Percentiles rank a stretch among this genome's conserved stretches.
Evolutionary conservation across 2,329 filamentous ascomycete genomes (phyloP).

Genomic region (Fusarium multiceps): DNA sequence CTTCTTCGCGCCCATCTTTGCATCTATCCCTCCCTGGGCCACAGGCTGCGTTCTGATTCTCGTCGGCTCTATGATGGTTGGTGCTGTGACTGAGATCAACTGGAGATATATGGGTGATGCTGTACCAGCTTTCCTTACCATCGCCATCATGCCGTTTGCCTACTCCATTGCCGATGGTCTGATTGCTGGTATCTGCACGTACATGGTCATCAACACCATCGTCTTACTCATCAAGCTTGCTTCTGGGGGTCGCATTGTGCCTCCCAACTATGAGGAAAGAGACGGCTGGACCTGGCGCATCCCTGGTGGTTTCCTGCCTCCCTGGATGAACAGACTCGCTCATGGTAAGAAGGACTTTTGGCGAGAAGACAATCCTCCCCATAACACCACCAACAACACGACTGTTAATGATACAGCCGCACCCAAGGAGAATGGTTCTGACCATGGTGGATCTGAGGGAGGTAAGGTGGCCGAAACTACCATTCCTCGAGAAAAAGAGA

Average conservation of each 20-base stretch:
- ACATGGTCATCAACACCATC: slow-evolving; percentile 78
- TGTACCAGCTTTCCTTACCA: slow-evolving; percentile 84
- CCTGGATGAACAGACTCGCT: slow-evolving; percentile 74
- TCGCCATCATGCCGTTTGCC: slow-evolving; percentile 88
- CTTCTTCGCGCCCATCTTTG: slow-evolving; percentile 92
- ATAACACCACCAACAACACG: slow-evolving; percentile 30
- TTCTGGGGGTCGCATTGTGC: slow-evolving; percentile 76
- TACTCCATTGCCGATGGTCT: slow-evolving; percentile 90
- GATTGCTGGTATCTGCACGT: slow-evolving; percentile 82
- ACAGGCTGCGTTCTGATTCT: slow-evolving; percentile 89
- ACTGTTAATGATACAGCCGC: slow-evolving; percentile 16
- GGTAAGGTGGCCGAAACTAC: slow-evolving; percentile 36
- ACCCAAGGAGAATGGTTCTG: slow-evolving; percentile 39
- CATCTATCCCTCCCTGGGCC: slow-evolving; percentile 88
- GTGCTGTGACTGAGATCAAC: slow-evolving; percentile 84
- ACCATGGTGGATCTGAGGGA: slow-evolving; percentile 42
- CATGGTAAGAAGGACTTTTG: slow-evolving; percentile 81
- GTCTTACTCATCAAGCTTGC: slow-evolving; percentile 76
- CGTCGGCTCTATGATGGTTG: slow-evolving; percentile 88
- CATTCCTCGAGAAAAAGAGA: slow-evolving; percentile 37
- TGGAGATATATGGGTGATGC: slow-evolving; percentile 88
- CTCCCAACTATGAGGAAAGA: slow-evolving; percentile 79
- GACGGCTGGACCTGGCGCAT: slow-evolving; percentile 85
- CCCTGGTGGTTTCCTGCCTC: slow-evolving; percentile 78
- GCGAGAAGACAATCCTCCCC: slow-evolving; percentile 54